Evolutionary conservation across 805 yeast species (phyloP), one percentile per base, ranked within the genome.

Genomic region (Nakazawaea populi): DNA sequence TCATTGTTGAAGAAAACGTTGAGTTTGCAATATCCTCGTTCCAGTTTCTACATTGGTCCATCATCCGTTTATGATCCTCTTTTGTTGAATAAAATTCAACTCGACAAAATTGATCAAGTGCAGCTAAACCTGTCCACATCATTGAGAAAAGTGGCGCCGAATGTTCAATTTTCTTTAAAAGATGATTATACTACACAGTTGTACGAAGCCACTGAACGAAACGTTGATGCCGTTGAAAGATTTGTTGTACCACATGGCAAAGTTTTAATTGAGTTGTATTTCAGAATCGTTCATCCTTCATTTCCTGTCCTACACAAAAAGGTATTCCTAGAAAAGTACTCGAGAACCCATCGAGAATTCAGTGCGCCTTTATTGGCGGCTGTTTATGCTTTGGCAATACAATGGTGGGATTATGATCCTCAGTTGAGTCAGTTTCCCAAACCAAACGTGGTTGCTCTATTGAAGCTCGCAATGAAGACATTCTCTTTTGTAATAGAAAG

Each of bases 331-430:
- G 98, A 92, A 60, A 92, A 92, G 64, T 92, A 91, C 63, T 73
- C 91, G 1, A 72, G 98, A 51, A 89, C 97, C 1, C 95, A 89
- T 64, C 77, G 96, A 44, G 98, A 92, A 65, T 82, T 92, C 59
- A 83, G 94, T 49, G 96, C 97, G 0, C 96, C 97, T 0, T 68
- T 92, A 46, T 70, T 92, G 44, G 97, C 97, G 0, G 87, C 96
- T 0, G 96, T 92, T 1, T 92, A 92, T 62, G 81, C 87, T 8
- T 70, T 91, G 52, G 96, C 97, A 0, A 77, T 88, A 42, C 92
- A 89, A 63, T 89, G 96, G 95, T 91, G 97, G 97, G 92, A 88
- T 57, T 84, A 83, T 63, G 91, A 84, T 59, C 87, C 95, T 1
- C 83, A 79, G 53, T 71, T 91, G 48, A 79, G 89, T 47, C 80